Percentiles rank a stretch among this genome's conserved stretches.
These are phyloP conservation scores for Neurospora tetraspora DNA, from an alignment of 495 filamentous ascomycete species.

Conservation along the genomic window DNA sequence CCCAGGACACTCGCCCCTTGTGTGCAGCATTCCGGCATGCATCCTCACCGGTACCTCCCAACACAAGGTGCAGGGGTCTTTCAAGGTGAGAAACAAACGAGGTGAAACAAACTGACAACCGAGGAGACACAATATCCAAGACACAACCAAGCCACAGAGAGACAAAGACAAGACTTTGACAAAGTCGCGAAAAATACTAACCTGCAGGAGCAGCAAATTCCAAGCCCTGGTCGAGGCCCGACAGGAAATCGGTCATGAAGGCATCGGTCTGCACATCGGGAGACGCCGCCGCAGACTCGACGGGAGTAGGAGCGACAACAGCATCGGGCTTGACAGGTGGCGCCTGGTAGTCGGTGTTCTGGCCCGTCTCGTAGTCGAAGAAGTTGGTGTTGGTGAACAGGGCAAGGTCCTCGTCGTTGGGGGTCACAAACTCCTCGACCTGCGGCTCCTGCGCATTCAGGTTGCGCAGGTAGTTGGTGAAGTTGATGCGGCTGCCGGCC, in stretches of 20 bases:
- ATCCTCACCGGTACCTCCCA: not conserved
- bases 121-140: not conserved
- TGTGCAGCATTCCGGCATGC: not conserved
- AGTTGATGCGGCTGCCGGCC: conserved; percentile 44
- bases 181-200: conserved; percentile 3
- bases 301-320: conserved; percentile 17
- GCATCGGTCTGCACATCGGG: conserved; percentile 26
- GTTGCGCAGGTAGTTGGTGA: conserved; percentile 79
- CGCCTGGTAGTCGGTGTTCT: conserved; percentile 29
- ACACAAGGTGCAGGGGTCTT: not conserved
- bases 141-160: not conserved
- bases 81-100: not conserved
- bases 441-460: conserved; percentile 68
- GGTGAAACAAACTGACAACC: not conserved
- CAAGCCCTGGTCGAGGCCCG: conserved; percentile 17
- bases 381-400: conserved; percentile 92
- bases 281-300: conserved; percentile 6
- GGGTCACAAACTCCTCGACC: conserved; percentile 49
- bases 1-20: not conserved
- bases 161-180: not conserved
- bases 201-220: not conserved
- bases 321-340: conserved; percentile 24
- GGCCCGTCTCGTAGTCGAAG: conserved; percentile 67
- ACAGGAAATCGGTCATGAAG: conserved; percentile 29
- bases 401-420: conserved; percentile 63